These are phyloP conservation scores for Stemphylium vesicarium DNA, from an alignment of 2,329 filamentous ascomycete genomes.

Conservation along the genomic window DNA sequence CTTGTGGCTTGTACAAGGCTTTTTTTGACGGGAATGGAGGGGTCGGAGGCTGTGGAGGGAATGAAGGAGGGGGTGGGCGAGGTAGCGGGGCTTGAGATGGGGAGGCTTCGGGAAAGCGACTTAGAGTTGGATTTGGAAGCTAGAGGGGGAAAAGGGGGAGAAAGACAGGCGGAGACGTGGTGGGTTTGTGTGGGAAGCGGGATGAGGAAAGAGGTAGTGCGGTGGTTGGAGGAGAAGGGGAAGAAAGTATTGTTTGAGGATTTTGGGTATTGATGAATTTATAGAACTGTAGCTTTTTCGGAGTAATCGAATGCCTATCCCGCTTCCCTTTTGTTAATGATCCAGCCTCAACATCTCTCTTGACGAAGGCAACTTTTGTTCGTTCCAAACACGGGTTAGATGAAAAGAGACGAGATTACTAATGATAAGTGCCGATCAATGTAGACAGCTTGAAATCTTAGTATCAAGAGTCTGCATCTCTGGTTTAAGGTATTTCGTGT, in stretches of 20 bases:
- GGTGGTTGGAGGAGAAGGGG: conserved; percentile 57
- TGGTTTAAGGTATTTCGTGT: too few relatives aligned
- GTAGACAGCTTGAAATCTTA: too few relatives aligned
- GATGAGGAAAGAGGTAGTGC: conserved; percentile 57
- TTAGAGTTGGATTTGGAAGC: conserved; percentile 13
- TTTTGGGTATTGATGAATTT: conserved; percentile 56
- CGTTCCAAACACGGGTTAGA: too few relatives aligned
- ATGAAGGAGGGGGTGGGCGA: conserved; percentile 20
- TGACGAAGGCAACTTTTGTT: too few relatives aligned
- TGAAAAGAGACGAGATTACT: too few relatives aligned
- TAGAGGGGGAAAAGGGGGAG: too few relatives aligned
- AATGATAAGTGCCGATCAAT: too few relatives aligned
- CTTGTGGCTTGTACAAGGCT: conserved; percentile 63
- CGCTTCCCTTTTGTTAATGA: too few relatives aligned
- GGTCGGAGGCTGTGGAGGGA: not conserved
- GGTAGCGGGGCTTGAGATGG: conserved; percentile 45
- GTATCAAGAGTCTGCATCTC: too few relatives aligned
- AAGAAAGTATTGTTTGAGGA: conserved; percentile 58
- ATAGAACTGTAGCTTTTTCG: too few relatives aligned
- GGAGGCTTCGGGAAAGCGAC: conserved; percentile 59
- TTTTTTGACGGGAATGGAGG: conserved; percentile 66
- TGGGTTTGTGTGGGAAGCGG: conserved; percentile 64
- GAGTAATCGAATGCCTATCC: too few relatives aligned
- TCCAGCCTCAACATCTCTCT: too few relatives aligned
- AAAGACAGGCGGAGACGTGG: conserved; percentile 47